These are phyloP conservation scores for Sporothrix pallida DNA, from an alignment of 2,329 filamentous ascomycete genomes.

Conservation along the genomic window DNA sequence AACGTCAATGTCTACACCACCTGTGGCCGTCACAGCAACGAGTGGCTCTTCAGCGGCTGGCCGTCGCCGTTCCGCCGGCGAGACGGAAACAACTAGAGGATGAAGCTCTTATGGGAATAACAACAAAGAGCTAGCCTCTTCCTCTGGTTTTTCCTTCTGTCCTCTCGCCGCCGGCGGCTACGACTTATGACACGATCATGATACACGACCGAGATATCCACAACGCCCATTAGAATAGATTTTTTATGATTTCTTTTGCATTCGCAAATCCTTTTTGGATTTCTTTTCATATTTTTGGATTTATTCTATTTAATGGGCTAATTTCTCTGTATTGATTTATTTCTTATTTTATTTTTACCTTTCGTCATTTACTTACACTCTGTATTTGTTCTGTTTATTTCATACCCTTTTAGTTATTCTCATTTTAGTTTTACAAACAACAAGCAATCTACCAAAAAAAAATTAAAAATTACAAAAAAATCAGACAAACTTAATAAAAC, in stretches of 20 bases:
- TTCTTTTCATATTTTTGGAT: background rate
- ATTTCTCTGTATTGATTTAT: background rate
- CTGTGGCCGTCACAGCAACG: conserved; percentile 40
- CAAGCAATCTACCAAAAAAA: background rate
- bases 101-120: too few relatives aligned
- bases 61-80: conserved; percentile 34
- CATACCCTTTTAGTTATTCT: background rate
- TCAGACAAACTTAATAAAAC: too few relatives aligned
- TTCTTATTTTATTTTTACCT: background rate
- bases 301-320: conserved; percentile 18
- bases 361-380: too few relatives aligned
- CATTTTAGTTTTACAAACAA: background rate
- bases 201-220: conserved; percentile 14
- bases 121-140: too few relatives aligned
- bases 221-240: background rate
- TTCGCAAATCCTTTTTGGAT: background rate
- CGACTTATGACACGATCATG: conserved; percentile 21
- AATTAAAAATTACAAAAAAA: too few relatives aligned
- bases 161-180: conserved; percentile 28
- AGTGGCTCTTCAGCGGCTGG: conserved; percentile 42
- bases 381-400: too few relatives aligned
- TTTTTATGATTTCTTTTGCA: background rate
- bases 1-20: conserved; percentile 41
- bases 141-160: background rate
- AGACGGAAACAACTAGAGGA: background rate